Evolutionary conservation across 306 rosid species (phyloP).

Genomic region (Astragalus membranaceus): DNA sequence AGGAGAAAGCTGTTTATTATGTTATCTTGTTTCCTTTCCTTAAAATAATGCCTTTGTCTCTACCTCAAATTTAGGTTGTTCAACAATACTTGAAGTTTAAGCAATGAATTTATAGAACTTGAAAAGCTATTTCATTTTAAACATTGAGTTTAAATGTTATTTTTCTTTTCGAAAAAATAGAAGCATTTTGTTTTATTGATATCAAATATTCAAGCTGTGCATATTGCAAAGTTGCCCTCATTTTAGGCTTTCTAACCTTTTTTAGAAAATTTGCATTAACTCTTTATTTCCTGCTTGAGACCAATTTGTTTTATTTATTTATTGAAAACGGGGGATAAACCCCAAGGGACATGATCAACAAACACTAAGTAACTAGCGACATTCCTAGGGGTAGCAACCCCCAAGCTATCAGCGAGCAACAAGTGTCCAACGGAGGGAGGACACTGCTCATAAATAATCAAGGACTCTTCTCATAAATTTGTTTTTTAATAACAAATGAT

Average conservation of each 20-base stretch:
- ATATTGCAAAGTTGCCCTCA: neutral
- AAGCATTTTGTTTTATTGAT: neutral
- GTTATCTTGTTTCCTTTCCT: conserved; percentile 10
- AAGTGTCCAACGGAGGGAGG: too few species aligned
- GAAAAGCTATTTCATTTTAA: conserved; percentile 6
- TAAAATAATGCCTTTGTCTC: neutral
- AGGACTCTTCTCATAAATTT: too few species aligned
- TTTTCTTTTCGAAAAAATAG: neutral
- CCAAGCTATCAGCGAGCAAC: too few species aligned
- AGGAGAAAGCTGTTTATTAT: conserved; percentile 12
- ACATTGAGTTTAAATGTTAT: neutral
- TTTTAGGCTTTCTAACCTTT: neutral
- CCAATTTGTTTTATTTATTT: neutral
- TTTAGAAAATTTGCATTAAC: neutral
- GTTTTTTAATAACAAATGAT: neutral
- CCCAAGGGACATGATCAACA: too few species aligned
- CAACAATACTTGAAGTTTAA: neutral
- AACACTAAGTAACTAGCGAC: too few species aligned
- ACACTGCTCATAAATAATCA: too few species aligned
- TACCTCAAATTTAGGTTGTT: conserved; percentile 11
- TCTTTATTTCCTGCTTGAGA: neutral
- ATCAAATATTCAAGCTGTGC: neutral
- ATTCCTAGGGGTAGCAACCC: too few species aligned
- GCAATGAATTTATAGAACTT: conserved; percentile 14
- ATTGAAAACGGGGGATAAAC: too few species aligned